Conservation (phyloP, 345 rosid species). For the Salix caprea region DNA sequence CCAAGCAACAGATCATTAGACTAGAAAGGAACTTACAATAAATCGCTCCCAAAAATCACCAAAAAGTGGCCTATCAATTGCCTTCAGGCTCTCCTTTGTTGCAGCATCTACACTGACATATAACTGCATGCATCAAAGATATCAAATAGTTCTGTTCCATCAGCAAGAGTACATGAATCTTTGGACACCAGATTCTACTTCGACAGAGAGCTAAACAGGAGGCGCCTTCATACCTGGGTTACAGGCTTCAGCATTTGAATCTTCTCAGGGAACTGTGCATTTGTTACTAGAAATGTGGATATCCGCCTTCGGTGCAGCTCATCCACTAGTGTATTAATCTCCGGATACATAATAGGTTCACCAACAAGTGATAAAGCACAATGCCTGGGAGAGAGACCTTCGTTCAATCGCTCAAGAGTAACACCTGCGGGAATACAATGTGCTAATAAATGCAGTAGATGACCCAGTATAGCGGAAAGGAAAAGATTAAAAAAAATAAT, state of each 20-base stretch:
- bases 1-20: neutral
- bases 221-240: constrained; percentile 62
- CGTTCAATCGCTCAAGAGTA: constrained; percentile 63
- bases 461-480: neutral
- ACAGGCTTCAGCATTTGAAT: constrained; percentile 70
- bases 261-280: constrained; percentile 97
- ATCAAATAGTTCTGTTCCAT: neutral
- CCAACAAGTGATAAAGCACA: constrained; percentile 98
- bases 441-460: constrained; percentile 6
- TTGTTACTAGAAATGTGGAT: constrained; percentile 90
- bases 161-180: neutral
- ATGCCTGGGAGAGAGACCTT: constrained; percentile 88
- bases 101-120: constrained; percentile 99
- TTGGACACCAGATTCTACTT: neutral
- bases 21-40: constrained; percentile 47
- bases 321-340: constrained; percentile 81
- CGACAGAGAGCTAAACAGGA: neutral
- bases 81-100: constrained; percentile 92
- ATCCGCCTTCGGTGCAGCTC: constrained; percentile 80
- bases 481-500: neutral
- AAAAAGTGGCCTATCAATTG: constrained; percentile 92
- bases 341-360: constrained; percentile 97
- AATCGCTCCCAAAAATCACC: constrained; percentile 98
- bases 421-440: constrained; percentile 53
- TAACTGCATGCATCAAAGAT: constrained; percentile 51